phyloP scores from a whole-genome alignment of 768 basidiomycete species.

The Leucocoprinus sp. region DNA sequence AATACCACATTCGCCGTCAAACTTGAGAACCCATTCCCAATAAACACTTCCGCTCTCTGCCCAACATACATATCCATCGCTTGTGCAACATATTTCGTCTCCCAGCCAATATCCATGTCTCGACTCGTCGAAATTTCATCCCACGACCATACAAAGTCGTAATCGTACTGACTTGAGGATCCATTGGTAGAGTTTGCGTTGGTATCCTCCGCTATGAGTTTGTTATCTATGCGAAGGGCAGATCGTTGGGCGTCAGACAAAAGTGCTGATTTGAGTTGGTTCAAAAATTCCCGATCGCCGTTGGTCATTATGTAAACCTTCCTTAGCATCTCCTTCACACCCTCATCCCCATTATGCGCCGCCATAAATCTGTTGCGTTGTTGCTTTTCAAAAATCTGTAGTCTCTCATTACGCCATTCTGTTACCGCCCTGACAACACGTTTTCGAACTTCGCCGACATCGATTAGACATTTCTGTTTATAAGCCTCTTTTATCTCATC shows the following conservation, averaged over 20 bases:
- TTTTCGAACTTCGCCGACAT: slow-evolving; percentile 37
- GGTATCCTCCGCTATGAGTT: background rate
- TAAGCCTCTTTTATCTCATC: slow-evolving; percentile 28
- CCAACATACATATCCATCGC: slow-evolving; percentile 65
- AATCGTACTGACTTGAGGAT: background rate
- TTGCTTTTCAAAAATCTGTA: slow-evolving; percentile 10
- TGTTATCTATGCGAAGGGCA: background rate
- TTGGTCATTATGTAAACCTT: slow-evolving; percentile 62
- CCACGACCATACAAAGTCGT: slow-evolving; percentile 28
- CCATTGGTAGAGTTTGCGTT: background rate
- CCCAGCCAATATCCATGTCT: slow-evolving; percentile 44
- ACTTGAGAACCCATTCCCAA: slow-evolving; percentile 58
- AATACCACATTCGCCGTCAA: slow-evolving; percentile 28
- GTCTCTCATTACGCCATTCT: slow-evolving; percentile 18
- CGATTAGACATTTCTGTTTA: slow-evolving; percentile 44
- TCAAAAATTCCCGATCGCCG: slow-evolving; percentile 41
- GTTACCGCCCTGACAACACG: slow-evolving; percentile 26
- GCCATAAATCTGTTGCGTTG: background rate
- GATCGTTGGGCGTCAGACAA: background rate
- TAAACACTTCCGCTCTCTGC: slow-evolving; percentile 51
- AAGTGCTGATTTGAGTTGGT: slow-evolving; percentile 35
- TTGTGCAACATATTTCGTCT: slow-evolving; percentile 49
- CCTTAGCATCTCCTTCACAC: slow-evolving; percentile 22
- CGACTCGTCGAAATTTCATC: slow-evolving; percentile 43
- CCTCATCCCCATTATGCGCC: background rate